Base-by-base conservation (phyloP, 176 grass and related monocot genomes). In the Melocanna baccifera region DNA sequence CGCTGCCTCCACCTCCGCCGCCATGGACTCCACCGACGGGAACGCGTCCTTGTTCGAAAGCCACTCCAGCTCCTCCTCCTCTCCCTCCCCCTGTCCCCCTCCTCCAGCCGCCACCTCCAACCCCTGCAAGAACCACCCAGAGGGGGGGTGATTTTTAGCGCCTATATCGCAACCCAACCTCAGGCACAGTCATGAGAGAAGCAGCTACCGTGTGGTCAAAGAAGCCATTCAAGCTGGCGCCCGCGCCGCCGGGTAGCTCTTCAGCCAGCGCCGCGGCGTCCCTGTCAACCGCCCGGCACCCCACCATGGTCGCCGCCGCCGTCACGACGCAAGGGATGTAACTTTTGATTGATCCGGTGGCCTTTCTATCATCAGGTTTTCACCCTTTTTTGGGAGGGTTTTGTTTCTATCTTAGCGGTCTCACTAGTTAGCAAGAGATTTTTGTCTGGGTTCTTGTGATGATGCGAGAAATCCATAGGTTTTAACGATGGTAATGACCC, bases 21-120 rank as follows among this genome's bases (percentile, higher is more conserved):
- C 53, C 58, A 91, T 92, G 42, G 87, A 83, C 47, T 94, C 92
- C 50, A 92, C 83, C 47, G 87, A 78, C 52, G 95, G 95, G 69
- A 98, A 98, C 11, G 91, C 91, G 71, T 98, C 95, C 77, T 79
- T 95, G 53, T 98, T 95, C 14, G 80, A 82, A 16, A 98, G 83
- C 92, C 92, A 98, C 85, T 98, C 95, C 59, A 98, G 70, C 7
- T 89, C 90, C 6, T 79, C 77, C 77, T 89, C 90, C 4, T 67
- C 78, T 20, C 77, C 89, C 64, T 48, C 55, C 71, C 62, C 88
- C 39, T 83, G 64, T 7, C 58, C 82, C 30, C 71, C 94, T 68
- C 79, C 91, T 10, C 48, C 73, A 39, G 43, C 34, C 47, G 86
- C 67, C 78, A 55, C 59, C 39, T 86, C 91, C 89, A 84, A 36